Conservation (phyloP, 2,329 filamentous ascomycete species). For the Herpomyces periplanetae region DNA sequence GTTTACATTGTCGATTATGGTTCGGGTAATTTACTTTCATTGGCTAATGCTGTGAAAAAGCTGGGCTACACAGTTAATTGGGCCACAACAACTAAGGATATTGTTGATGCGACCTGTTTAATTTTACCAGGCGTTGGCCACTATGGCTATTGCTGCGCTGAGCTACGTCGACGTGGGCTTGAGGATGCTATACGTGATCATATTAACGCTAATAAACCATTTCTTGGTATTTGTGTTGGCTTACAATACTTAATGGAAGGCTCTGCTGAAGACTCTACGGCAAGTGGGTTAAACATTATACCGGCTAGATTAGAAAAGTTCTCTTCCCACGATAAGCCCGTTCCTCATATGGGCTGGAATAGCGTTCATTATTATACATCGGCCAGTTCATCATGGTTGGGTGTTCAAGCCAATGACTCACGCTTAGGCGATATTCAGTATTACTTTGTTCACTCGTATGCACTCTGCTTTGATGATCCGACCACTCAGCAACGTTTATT, state of each 20-base stretch:
- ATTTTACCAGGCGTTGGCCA: constrained; percentile 88
- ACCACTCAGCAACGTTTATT: constrained; percentile 36
- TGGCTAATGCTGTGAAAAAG: constrained; percentile 92
- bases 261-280: constrained; percentile 32
- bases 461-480: too few relatives aligned
- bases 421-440: constrained; percentile 28
- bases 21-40: constrained; percentile 70
- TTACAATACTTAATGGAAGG: constrained; percentile 59
- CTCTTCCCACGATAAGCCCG: constrained; percentile 33
- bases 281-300: constrained; percentile 35
- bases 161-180: constrained; percentile 45
- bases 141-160: constrained; percentile 73
- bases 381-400: constrained; percentile 11
- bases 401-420: constrained; percentile 8
- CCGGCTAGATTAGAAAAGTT: constrained; percentile 32
- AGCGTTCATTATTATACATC: too few relatives aligned
- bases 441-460: constrained; percentile 94
- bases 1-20: constrained; percentile 63
- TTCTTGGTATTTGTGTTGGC: constrained; percentile 90
- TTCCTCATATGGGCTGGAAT: constrained; percentile 99
- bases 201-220: constrained; percentile 65
- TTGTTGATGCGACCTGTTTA: constrained; percentile 12
- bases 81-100: constrained; percentile 48
- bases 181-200: constrained; percentile 42
- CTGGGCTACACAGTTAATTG: constrained; percentile 72